Evolutionary conservation across 306 rosid genomes (phyloP), one percentile per base, ranked within the genome.

Genomic region (Cicer cuneatum): DNA sequence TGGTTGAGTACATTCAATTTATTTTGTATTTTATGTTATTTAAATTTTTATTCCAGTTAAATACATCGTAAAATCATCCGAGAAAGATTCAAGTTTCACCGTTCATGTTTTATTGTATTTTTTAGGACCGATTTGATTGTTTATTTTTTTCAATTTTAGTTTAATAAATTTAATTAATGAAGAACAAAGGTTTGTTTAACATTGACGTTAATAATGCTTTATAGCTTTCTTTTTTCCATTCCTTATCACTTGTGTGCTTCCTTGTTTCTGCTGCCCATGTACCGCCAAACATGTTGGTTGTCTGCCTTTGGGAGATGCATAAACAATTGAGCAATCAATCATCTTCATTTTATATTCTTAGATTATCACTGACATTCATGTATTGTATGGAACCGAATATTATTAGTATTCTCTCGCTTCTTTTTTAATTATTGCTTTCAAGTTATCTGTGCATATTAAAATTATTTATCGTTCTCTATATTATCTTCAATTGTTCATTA

Each of bases 281-380:
- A 15, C 74, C 13, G 7, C 49, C 54, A 24, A 73, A 45, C 48
- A 66, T 6, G 70, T 58, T 59, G 13, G 18, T 1, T 52, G 75
- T 12, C 19, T 39, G 14, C 11, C 65, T 19, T 16, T 62, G 40
- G 12, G 71, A 29, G 37, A 15, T 21, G 35, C 57, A 58, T 13
- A 12, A 71, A 51, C 47, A 43, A 29, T 14, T n/a, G 69, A 40
- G 48, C 69, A 74, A 47, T 42, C 69, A 74, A 47, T 42, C 39
- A 59, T 7, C 5, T 49, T 40, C 1, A 37, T 37, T 35, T 47
- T 47, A 16, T 74, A 61, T 62, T 47, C 1, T 45, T 21, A 47
- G n/a, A 74, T 48, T 21, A 62, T n/a, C 69, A 43, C 61, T 61
- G 39, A 46, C 68, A 37, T 60, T 47, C 51, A 14, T 61, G 58